A percentile compares a stretch with the other conserved stretches of the same genome.
Conservation (phyloP, 1,139 yeast genomes). For the Arxiozyma telluris region DNA sequence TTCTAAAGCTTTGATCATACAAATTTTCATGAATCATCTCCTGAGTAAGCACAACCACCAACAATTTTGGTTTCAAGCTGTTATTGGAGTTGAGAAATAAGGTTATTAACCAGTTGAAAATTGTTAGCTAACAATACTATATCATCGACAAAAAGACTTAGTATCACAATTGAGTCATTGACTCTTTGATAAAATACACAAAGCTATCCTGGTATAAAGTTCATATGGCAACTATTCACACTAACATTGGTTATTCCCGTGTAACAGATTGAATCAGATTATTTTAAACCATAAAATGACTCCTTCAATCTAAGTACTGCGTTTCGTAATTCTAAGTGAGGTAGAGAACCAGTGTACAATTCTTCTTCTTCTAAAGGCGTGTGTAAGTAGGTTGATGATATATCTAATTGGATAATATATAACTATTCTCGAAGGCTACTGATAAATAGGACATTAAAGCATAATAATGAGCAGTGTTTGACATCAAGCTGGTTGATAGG, state of each 20-base stretch:
- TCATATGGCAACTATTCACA: neutral
- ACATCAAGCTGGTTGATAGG: constrained; percentile 3
- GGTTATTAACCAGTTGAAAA: neutral
- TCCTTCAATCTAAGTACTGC: constrained; percentile 8
- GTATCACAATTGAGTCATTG: neutral
- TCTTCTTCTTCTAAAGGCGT: constrained; percentile 13
- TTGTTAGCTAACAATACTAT: constrained; percentile 3
- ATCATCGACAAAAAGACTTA: constrained; percentile 10
- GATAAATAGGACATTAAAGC: constrained; percentile 7
- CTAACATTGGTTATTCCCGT: constrained; percentile 2
- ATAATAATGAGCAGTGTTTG: constrained; percentile 7
- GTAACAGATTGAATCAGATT: constrained; percentile 11
- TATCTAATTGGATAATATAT: constrained; percentile 8
- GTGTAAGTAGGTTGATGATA: constrained; percentile 13
- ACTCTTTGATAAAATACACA: constrained; percentile 5
- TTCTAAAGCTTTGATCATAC: neutral
- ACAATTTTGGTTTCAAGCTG: neutral
- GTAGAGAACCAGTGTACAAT: constrained; percentile 12
- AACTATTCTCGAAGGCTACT: constrained; percentile 1
- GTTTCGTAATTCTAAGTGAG: constrained; percentile 5
- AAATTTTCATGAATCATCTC: neutral
- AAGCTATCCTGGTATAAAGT: constrained; percentile 7
- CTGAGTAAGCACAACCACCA: neutral
- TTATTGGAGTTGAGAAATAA: neutral
- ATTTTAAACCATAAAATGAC: constrained; percentile 10